Percentiles rank a stretch among this genome's conserved stretches.
Evolutionary conservation across 116 monocot genomes (phyloP).

Genomic region (Posidonia oceanica): DNA sequence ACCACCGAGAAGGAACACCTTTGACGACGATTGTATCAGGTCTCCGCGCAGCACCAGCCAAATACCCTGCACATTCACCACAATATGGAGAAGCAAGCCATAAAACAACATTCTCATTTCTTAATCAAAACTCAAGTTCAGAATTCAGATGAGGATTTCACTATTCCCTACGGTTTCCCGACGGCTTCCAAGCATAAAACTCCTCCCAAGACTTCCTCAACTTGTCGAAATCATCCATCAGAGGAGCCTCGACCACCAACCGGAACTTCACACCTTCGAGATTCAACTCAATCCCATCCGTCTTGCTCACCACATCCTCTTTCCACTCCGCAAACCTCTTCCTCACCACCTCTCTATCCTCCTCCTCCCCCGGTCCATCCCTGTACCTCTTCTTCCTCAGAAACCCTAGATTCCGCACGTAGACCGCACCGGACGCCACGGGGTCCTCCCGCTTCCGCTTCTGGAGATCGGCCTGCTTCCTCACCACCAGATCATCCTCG

Average conservation of each 20-base stretch:
- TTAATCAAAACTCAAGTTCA: not conserved
- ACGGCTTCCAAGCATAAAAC: constrained; percentile 23
- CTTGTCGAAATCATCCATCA: constrained; percentile 52
- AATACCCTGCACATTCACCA: constrained; percentile 26
- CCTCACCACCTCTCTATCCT: constrained; percentile 15
- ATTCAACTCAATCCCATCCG: constrained; percentile 72
- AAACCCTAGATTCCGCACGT: constrained; percentile 51
- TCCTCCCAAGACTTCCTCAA: constrained; percentile 82
- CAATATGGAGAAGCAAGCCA: not conserved
- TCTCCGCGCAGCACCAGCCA: constrained; percentile 21
- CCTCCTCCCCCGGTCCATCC: constrained; percentile 22
- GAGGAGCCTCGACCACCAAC: constrained; percentile 44
- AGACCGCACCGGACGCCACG: constrained; percentile 62
- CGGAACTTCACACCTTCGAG: constrained; percentile 76
- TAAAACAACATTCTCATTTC: not conserved
- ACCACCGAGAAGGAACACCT: constrained; percentile 86
- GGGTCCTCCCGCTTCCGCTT: constrained; percentile 79
- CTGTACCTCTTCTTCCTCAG: constrained; percentile 14
- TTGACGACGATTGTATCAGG: constrained; percentile 71
- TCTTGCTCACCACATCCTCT: constrained; percentile 27
- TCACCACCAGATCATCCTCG: constrained; percentile 59
- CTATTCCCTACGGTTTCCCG: constrained; percentile 12
- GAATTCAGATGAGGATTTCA: not conserved
- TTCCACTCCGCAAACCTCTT: constrained; percentile 60
- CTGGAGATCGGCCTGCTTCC: constrained; percentile 53